Base-by-base conservation (phyloP, 148 eudicot species). In the Vaccinium darrowii region DNA sequence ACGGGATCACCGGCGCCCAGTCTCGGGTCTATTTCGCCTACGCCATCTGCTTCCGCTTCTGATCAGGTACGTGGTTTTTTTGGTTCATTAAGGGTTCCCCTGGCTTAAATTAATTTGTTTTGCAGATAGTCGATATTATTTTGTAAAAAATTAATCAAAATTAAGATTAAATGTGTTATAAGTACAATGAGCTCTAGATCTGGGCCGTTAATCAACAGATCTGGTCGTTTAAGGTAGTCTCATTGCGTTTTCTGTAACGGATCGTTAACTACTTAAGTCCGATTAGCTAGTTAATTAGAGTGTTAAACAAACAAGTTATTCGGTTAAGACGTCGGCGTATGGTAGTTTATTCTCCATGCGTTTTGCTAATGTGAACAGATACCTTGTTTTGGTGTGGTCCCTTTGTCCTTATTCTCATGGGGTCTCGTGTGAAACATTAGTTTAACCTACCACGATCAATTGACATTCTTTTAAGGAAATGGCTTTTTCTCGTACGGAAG, bases 1-100 rank as follows among this genome's bases (percentile, higher is more conserved):
- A 23, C 81, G 1, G 87, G 73, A 79, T 78, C 89, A 62, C 91
- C 89, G 23, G 81, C 80, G 43, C 81, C 89, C 0, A 81, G 81
- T 62, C 23, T 30, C 12, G 84, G 8, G 15, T 57, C 33, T 67
- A 58, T 43, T 5, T 74, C 91, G 23, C 91, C 92, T 21, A 84
- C 91, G 69, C 92, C 92, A 0, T 39, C 88, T 27, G 88, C 91
- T 50, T 51, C 88, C n/a, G 88, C 91, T 50, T 51, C 88, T 25
- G 92, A 91, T 91, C 86, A 86, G 90, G 91, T 88, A 85, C 72
- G 10, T 82, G 30, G 58, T 7, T 62, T 65, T n/a, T 51, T 62
- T 36, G 27, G 74, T 78, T 1, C 10, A 21, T 27, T 36, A 36
- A 36, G 39, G 39, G 39, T 36, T 36, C 39, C 39, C 39, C 39